Base-by-base conservation (phyloP, 129 eudicot genomes). In the Tanacetum coccineum region DNA sequence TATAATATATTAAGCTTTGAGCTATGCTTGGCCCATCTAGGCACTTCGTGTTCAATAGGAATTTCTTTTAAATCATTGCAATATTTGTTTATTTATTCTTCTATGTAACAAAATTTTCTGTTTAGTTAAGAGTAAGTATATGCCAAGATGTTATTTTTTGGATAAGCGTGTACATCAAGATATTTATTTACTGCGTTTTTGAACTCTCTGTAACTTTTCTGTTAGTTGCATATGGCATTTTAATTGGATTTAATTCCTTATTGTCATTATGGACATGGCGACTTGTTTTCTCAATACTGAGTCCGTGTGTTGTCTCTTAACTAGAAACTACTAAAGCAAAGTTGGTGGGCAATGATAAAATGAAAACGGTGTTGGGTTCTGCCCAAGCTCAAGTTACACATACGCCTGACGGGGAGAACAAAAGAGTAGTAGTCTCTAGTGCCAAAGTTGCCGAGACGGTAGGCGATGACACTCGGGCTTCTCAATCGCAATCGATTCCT, bases 401-500 rank as follows among this genome's bases (percentile, higher is more conserved):
- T 36, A 36, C 7, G 9, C 7, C 42, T 6, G 9, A 36, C 6
- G 45, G 36, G 56, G 85, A 70, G 21, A 70, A 71, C 50, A 74
- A 36, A 66, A 72, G 22, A 60, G 83, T 61, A 55, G 75, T 39
- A 73, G 49, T 55, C 22, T 58, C 75, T 15, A 67, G 50, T 53
- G 81, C 67, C 65, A 66, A 51, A 66, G 70, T 64, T 75, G 55
- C 32, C 3, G 81, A 69, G 66, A 66, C 66, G 17, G 42, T 61
- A 65, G 61, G 15, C 30, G 66, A 74, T 68, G 76, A 72, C 14
- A 44, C 56, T 71, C 79, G 69, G 74, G 76, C 78, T 53, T 72
- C 75, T n/a, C 89, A 83, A 73, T 76, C 48, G 44, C 82, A 82
- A 74, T 79, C 84, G 70, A 83, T 92, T 52, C 98, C 98, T 48